Base-by-base conservation (phyloP, 1,139 yeast species). In the Blastobotrys capitulatus region DNA sequence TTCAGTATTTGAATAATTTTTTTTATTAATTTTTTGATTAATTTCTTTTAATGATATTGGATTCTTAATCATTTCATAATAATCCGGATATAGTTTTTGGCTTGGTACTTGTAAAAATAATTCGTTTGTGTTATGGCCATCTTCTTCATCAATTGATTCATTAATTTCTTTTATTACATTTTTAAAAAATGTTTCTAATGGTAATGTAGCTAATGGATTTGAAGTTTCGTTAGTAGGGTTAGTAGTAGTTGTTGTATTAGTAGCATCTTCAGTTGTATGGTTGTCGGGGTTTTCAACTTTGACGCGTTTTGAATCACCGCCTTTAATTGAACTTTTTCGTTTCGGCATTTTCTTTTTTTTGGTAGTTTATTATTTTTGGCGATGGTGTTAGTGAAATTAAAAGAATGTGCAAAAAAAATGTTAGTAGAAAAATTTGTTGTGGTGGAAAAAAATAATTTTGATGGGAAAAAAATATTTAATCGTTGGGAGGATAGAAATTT, bases 31-130 rank as follows among this genome's bases (percentile, higher is more conserved):
- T 58, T 86, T 76, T 60, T 77, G 82, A 54, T 74, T 75, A 48
- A 87, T 73, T 37, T 86, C 95, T 44, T 77, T 67, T 12, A 86
- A 64, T 1, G 92, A 81, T 9, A 86, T 77, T 2, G 95, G 95
- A n/a, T 70, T 63, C 25, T 67, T 66, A 34, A 86, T 80, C 52
- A 80, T 72, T 46, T 79, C 75, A 63, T 82, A 87, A 66, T 89
- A 89, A 59, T 86, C 95, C 0, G 96, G 94, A 57, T 85, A 87
- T 34, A 77, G 66, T 59, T 85, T 83, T 61, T 79, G 83, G 35
- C 84, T 75, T 2, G 96, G 96, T 38, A 87, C 70, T 58, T 81
- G 80, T 50, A 80, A 64, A 60, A 86, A 86, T 47, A 85, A 80
- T 16, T 73, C 73, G 18, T 76, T 74, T 32, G 80, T 42, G 20